Conservation (phyloP, 2,329 filamentous ascomycete species). For the Ascochyta clinopodiicola region DNA sequence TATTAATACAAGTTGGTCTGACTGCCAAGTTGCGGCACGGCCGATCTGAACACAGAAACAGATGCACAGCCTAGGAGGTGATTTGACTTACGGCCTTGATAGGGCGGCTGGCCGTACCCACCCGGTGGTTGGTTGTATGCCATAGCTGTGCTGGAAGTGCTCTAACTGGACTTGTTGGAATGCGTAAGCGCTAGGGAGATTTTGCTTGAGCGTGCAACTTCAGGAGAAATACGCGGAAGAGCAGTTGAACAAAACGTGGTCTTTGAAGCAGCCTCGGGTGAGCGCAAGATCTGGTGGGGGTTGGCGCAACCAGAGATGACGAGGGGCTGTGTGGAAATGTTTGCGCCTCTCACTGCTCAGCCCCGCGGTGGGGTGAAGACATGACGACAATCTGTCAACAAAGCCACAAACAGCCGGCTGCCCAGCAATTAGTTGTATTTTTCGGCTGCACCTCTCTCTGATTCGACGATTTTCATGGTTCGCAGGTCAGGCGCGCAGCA, state of each 20-base stretch:
- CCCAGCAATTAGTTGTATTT: neutral
- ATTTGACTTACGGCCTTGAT: conserved; percentile 40
- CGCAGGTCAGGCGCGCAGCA: conserved; percentile 16
- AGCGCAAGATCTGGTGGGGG: neutral
- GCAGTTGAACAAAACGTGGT: neutral
- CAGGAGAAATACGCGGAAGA: neutral
- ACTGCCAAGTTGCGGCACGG: conserved; percentile 20
- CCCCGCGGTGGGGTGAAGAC: conserved; percentile 14
- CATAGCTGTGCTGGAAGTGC: conserved; percentile 2
- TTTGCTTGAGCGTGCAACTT: neutral
- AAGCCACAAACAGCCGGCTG: conserved; percentile 4
- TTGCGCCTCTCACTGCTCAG: conserved; percentile 2
- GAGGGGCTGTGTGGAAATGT: conserved; percentile 3
- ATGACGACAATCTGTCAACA: conserved; percentile 3
- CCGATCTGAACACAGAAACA: neutral
- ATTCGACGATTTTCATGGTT: conserved; percentile 5
- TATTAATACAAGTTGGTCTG: conserved; percentile 29
- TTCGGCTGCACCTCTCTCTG: neutral
- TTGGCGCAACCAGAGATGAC: conserved; percentile 1
- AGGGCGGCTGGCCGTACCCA: conserved; percentile 36
- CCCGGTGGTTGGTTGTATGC: conserved; percentile 36
- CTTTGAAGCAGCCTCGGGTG: neutral
- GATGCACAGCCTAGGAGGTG: conserved; percentile 19
- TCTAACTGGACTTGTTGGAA: conserved; percentile 1
- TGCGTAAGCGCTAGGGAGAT: conserved; percentile 12